Evolutionary conservation across 768 basidiomycete genomes (phyloP), one percentile per base, ranked within the genome.

Genomic region (Gymnopilus dilepis): DNA sequence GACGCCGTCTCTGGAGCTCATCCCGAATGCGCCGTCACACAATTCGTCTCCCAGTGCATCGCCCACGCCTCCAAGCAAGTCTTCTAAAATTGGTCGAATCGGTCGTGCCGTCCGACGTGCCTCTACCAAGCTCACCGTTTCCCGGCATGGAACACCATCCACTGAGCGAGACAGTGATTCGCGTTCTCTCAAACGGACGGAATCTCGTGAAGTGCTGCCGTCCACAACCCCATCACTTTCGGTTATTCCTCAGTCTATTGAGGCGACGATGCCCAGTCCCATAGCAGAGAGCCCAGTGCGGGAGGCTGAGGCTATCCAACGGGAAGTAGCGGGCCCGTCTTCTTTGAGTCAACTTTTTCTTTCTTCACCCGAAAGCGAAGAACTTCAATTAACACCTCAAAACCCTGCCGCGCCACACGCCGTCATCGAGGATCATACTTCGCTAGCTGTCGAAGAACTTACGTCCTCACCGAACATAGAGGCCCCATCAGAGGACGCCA

Each of bases 1-100:
- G 33, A 66, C 64, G 15, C 63, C 59, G 0, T 68, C 67, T 13
- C 66, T 60, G 41, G 68, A 69, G 42, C 61, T 68, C 4, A 56
- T 71, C 11, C 64, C 15, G 9, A 50, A 26, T 6, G 31, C 26
- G 15, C 4, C 28, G 15, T 31, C 28, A 2, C 28, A 17, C 8
- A 2, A 31, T 8, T 50, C 30, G 1, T 50, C 47, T 50, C 28
- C 47, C 11, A 54, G 37, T n/a, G 22, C 34, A 24, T 9, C 34
- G 22, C 22, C 52, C 15, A 38, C 52, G 15, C 52, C 52, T 3
- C 52, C 52, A 28, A 54, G 9, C 52, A 54, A 37, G 17, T 54
- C 52, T 37, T 54, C 52, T 37, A 54, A 40, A 17, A 24, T 54
- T 6, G 52, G 52, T 40, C 52, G 52, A 17, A 54, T 54, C 8